Base-by-base conservation (phyloP, 768 basidiomycete species). In the Agaricus sinodeliciosus region DNA sequence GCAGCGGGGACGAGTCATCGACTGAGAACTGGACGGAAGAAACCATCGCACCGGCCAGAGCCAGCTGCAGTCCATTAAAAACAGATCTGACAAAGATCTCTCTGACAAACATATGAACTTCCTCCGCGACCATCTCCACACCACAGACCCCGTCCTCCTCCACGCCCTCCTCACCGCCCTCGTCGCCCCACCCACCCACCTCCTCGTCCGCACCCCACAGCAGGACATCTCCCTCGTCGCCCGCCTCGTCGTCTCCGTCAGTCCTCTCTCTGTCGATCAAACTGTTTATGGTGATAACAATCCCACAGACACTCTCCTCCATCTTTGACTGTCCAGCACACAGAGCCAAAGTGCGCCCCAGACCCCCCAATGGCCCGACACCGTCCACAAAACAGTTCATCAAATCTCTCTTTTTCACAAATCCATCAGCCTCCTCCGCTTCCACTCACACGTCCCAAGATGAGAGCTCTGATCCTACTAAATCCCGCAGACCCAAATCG, bases 91-190 rank as follows among this genome's bases (percentile, higher is more conserved):
- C 11, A 31, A 7, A 31, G 31, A 31, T 31, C 31, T 31, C 31
- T 22, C 22, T 22, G 22, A 22, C 22, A 22, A 22, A 22, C 22
- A 22, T 22, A 31, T 31, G 31, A 11, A 31, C 31, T 5, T 8
- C 6, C 31, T 31, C 69, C 77, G n/a, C 69, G 66, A 8, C 62
- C 62, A 1, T 41, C 77, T 0, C 60, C 69, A 45, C 63, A 84
- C 13, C 82, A 83, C 7, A 51, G 85, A 89, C 48, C 72, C 78
- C 9, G 75, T 80, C 48, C 75, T 87, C 39, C 66, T 88, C 18
- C 84, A 84, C 62, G 80, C 83, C 18, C 67, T 88, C 13, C 75
- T 89, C 27, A 75, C 84, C 3, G 85, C 78, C 62, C 70, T 89
- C 43, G 68, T 85, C 34, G 74, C 85, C 3, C 79, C 79, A 1